Percentiles rank a stretch among this genome's conserved stretches.
phyloP scores from a whole-genome alignment of 2,329 filamentous ascomycete species.

The Xylaria sp. region DNA sequence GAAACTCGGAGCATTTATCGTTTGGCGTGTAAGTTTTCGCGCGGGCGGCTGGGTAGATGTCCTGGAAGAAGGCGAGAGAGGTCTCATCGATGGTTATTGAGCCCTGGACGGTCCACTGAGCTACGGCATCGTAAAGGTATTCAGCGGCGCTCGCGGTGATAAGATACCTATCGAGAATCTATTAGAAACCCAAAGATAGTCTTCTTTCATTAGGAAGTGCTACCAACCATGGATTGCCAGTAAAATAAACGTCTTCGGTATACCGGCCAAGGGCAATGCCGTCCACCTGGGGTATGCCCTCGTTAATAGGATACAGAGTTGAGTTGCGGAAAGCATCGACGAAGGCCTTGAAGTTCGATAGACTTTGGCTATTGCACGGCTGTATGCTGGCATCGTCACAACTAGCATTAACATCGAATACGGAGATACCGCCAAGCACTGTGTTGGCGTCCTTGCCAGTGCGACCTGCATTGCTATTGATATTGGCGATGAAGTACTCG shows the following conservation, averaged over 20 bases:
- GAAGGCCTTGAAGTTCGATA: conserved; percentile 63
- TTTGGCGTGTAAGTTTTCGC: conserved; percentile 54
- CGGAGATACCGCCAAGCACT: conserved; percentile 52
- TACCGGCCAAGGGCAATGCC: conserved; percentile 55
- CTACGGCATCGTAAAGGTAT: conserved; percentile 62
- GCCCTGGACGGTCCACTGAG: conserved; percentile 56
- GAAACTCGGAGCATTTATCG: conserved; percentile 42
- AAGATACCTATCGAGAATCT: conserved; percentile 45
- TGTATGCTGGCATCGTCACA: conserved; percentile 62
- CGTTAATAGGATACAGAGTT: conserved; percentile 58
- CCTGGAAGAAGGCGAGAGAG: conserved; percentile 62
- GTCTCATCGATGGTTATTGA: conserved; percentile 55
- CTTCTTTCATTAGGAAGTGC: not conserved
- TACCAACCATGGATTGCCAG: conserved; percentile 60
- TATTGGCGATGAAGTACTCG: conserved; percentile 60
- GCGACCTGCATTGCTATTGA: conserved; percentile 51
- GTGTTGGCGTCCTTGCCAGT: conserved; percentile 64
- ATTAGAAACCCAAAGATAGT: conserved; percentile 7
- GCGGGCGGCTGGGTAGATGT: conserved; percentile 54
- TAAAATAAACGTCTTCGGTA: conserved; percentile 58
- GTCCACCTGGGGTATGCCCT: conserved; percentile 50
- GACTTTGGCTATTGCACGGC: conserved; percentile 56
- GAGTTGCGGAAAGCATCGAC: conserved; percentile 58
- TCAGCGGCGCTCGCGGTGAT: conserved; percentile 62
- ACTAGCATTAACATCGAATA: conserved; percentile 56